Percentiles rank a stretch among this genome's conserved stretches.
Conservation (phyloP, 2,329 filamentous ascomycete species). For the Didymella exigua region DNA sequence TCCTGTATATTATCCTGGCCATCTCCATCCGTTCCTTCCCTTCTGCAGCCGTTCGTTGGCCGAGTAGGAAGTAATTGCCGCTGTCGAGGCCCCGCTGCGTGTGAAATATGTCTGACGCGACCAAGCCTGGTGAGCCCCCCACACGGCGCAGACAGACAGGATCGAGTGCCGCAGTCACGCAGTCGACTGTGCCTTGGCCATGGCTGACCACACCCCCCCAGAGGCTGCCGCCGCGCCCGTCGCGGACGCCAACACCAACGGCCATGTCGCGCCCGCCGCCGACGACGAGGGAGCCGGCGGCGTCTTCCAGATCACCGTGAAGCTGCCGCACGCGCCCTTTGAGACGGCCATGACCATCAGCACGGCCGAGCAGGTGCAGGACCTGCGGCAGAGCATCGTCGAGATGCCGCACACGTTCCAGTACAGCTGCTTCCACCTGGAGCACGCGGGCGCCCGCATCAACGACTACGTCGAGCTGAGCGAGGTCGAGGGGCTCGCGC, state of each 20-base stretch:
- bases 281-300: conserved; percentile 38
- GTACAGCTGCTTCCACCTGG: conserved; percentile 98
- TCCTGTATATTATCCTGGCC: conserved; percentile 36
- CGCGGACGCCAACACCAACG: conserved; percentile 30
- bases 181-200: no score
- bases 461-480: conserved; percentile 95
- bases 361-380: conserved; percentile 93
- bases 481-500: conserved; percentile 79
- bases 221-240: conserved; percentile 36
- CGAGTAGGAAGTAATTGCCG: conserved; percentile 6
- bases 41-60: conserved; percentile 28
- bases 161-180: no score
- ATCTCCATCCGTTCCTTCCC: conserved; percentile 30
- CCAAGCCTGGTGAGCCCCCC: conserved; percentile 44
- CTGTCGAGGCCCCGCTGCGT: not conserved
- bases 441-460: conserved; percentile 84
- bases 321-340: conserved; percentile 78
- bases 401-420: conserved; percentile 92
- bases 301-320: conserved; percentile 75
- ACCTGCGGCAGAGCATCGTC: conserved; percentile 94
- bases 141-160: conserved; percentile 11
- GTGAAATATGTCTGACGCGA: conserved; percentile 42
- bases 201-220: conserved; percentile 33
- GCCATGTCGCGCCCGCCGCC: conserved; percentile 24
- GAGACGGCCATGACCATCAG: conserved; percentile 89